These are phyloP conservation scores for Fagopyrum homotropicum DNA, from an alignment of 148 eudicot species.

Conservation along the genomic window DNA sequence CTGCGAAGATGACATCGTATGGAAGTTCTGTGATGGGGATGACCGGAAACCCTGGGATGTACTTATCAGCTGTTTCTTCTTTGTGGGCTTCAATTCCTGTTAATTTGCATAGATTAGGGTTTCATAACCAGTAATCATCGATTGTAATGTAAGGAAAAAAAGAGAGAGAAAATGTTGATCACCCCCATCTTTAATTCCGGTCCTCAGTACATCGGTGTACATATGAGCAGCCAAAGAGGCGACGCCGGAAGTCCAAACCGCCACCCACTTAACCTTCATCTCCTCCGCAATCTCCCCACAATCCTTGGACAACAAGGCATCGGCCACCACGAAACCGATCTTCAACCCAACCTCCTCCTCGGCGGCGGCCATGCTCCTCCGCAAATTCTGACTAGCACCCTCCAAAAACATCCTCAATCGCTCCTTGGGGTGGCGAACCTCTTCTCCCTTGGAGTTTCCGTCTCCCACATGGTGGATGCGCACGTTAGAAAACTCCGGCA, in stretches of 20 bases:
- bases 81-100: slow-evolving; percentile 20
- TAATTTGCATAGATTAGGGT: not conserved
- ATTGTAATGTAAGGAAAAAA: no score
- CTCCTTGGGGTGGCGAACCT: slow-evolving; percentile 15
- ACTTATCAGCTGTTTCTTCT: slow-evolving; percentile 20
- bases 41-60: slow-evolving; percentile 28
- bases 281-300: slow-evolving; percentile 23
- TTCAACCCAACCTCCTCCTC: slow-evolving; percentile 27
- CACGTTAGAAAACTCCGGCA: not conserved
- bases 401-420: slow-evolving; percentile 23
- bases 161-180: not conserved
- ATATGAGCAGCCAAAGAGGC: slow-evolving; percentile 24
- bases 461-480: slow-evolving; percentile 12
- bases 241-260: slow-evolving; percentile 22
- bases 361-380: slow-evolving; percentile 19
- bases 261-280: slow-evolving; percentile 27
- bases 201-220: slow-evolving; percentile 30
- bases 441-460: slow-evolving; percentile 24
- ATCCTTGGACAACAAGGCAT: slow-evolving; percentile 30
- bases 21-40: slow-evolving; percentile 29
- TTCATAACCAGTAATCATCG: no score
- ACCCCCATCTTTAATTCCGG: slow-evolving; percentile 23
- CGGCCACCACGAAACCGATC: slow-evolving; percentile 26
- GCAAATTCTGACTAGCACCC: slow-evolving; percentile 21
- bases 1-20: slow-evolving; percentile 21